A percentile compares a stretch with the other conserved stretches of the same genome.
phyloP scores from a whole-genome alignment of 2,329 filamentous ascomycete species.

The Alternaria incomplexa region DNA sequence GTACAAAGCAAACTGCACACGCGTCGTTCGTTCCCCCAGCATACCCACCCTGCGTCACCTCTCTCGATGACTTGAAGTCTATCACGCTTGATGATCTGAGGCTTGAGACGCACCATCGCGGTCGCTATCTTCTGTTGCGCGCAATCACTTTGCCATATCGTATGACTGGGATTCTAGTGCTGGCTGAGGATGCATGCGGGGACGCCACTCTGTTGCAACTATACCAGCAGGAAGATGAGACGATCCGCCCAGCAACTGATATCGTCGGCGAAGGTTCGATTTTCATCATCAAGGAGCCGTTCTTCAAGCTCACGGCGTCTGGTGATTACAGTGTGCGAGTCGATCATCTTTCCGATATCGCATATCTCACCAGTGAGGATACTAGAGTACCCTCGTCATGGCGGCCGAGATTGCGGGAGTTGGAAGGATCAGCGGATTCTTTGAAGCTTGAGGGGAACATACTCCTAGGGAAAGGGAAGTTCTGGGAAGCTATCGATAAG shows the following conservation, averaged over 20 bases:
- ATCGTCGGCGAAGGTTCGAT: conserved; percentile 43
- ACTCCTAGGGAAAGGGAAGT: conserved; percentile 12
- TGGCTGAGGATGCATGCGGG: conserved; percentile 14
- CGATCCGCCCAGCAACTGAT: conserved; percentile 31
- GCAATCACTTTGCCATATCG: conserved; percentile 29
- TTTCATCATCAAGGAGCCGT: conserved; percentile 56
- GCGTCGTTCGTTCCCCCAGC: conserved; percentile 24
- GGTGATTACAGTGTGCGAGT: conserved; percentile 56
- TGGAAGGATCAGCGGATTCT: conserved; percentile 6
- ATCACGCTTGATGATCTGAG: conserved; percentile 41
- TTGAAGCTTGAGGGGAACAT: conserved; percentile 23
- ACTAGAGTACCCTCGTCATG: conserved; percentile 50
- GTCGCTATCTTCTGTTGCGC: conserved; percentile 43
- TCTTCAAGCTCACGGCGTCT: conserved; percentile 52
- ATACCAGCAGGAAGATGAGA: conserved; percentile 45
- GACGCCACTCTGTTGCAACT: conserved; percentile 12
- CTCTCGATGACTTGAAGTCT: conserved; percentile 15
- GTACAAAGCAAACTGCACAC: too few relatives aligned
- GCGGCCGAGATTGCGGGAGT: conserved; percentile 20
- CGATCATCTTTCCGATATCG: conserved; percentile 61
- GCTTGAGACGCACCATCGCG: conserved; percentile 52
- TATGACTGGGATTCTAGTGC: conserved; percentile 13
- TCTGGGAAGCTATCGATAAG: conserved; percentile 23
- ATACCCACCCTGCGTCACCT: conserved; percentile 22
- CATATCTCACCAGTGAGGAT: conserved; percentile 47